Conservation (phyloP, 163 green algal species). For the Picocystis sp. region DNA sequence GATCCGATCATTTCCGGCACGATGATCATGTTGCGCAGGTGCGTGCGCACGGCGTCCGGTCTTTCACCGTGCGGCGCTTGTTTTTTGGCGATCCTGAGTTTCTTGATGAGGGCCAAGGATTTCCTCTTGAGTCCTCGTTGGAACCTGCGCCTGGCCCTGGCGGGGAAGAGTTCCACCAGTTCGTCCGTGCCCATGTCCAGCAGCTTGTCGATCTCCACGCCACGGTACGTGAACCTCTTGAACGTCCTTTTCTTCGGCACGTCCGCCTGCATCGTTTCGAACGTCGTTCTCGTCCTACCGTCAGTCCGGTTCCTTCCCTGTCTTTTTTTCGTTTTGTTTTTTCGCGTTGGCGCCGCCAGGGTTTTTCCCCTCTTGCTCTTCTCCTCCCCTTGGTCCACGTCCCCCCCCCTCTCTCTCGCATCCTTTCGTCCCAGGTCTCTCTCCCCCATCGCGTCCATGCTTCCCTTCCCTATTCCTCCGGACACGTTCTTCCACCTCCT, state of each 20-base stretch:
- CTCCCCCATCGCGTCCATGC: too few relatives aligned
- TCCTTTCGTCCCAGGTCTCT: too few relatives aligned
- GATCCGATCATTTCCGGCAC: constrained; percentile 98
- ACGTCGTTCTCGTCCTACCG: too few relatives aligned
- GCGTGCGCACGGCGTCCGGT: constrained; percentile 92
- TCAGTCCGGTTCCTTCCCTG: too few relatives aligned
- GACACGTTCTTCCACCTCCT: too few relatives aligned
- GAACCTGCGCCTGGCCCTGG: constrained; percentile 71
- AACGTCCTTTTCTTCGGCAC: constrained; percentile 34
- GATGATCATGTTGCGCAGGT: constrained; percentile 98
- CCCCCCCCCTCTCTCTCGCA: too few relatives aligned
- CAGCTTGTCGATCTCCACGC: constrained; percentile 96
- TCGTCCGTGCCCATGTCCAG: constrained; percentile 93
- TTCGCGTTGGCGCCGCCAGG: too few relatives aligned
- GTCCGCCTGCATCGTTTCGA: constrained; percentile 4
- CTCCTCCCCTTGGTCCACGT: too few relatives aligned
- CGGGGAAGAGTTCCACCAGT: constrained; percentile 86
- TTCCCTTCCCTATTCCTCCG: too few relatives aligned
- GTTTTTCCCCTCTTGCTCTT: too few relatives aligned
- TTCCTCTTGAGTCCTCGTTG: constrained; percentile 91
- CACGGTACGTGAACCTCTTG: constrained; percentile 38
- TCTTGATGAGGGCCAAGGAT: constrained; percentile 87
- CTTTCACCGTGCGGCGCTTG: constrained; percentile 62
- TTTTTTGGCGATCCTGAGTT: constrained; percentile 86
- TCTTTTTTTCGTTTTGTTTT: too few relatives aligned